These are phyloP conservation scores for Tulasnella sp. DNA, from an alignment of 768 basidiomycete genomes.

Conservation along the genomic window DNA sequence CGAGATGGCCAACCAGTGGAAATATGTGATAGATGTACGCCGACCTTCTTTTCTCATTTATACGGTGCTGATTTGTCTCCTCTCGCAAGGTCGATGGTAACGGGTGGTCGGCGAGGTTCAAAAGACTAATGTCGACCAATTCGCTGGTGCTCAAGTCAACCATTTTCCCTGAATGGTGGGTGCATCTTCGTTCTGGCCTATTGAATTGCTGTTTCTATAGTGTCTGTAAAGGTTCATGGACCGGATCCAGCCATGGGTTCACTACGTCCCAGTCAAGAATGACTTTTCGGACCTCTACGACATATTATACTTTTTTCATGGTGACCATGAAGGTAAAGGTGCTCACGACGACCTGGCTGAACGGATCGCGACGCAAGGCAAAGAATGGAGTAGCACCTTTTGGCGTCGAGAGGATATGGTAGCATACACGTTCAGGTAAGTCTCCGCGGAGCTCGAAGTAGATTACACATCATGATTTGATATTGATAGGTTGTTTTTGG, in stretches of 20 bases:
- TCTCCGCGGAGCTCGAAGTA: background rate
- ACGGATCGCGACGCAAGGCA: conserved; percentile 44
- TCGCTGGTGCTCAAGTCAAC: conserved; percentile 27
- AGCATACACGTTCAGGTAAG: conserved; percentile 46
- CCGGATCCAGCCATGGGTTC: conserved; percentile 54
- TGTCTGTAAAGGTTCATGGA: conserved; percentile 37
- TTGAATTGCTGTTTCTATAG: background rate
- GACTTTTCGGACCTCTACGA: conserved; percentile 61
- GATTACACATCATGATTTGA: background rate
- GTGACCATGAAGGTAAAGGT: conserved; percentile 42
- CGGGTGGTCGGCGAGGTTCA: conserved; percentile 29
- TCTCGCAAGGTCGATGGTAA: conserved; percentile 24
- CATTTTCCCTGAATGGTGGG: conserved; percentile 50
- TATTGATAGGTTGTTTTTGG: conserved; percentile 36
- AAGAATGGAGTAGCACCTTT: conserved; percentile 42
- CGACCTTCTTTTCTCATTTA: background rate
- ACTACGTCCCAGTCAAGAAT: conserved; percentile 54
- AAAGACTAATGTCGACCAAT: conserved; percentile 26
- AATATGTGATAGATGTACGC: conserved; percentile 27
- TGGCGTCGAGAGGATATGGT: conserved; percentile 52
- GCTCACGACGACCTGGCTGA: conserved; percentile 46
- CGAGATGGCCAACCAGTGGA: conserved; percentile 24
- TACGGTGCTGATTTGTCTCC: background rate
- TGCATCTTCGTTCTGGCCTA: background rate
- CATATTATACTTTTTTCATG: conserved; percentile 58